Evolutionary conservation across 2,329 filamentous ascomycete species (phyloP), one percentile per base, ranked within the genome.

Genomic region (Penicillium sp.): DNA sequence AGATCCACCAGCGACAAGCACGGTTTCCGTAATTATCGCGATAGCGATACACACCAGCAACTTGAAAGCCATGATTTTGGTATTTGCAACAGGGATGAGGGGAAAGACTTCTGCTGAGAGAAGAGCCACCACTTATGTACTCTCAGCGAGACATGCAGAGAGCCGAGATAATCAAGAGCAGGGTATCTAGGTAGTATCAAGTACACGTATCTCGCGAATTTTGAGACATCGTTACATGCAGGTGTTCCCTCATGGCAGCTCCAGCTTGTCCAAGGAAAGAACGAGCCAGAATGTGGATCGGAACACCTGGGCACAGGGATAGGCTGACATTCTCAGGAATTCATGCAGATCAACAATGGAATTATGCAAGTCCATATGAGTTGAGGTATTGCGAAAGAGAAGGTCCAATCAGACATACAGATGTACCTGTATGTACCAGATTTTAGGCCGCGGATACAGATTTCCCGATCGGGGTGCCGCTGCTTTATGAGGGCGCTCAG

Each of bases 1-100:
- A 8, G 77, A 78, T 2, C 72, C 74, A 5, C 72, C 77, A 4
- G 56, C 61, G 28, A 64, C 62, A 12, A 61, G 62, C 16, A 46
- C 55, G 33, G 56, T 61, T 43, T 51, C 56, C 22, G 67, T 43
- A 11, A 67, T 51, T 38, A 66, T 26, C 8, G 56, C 46, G 9
- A 69, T 38, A 31, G 47, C 54, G 33, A 56, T 46, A 19, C 56
- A 55, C 5, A 60, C 35, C 1, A 65, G 50, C 40, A 52, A 30
- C 12, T 25, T 44, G 19, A 40, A 19, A 25, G 52, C 46, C 58
- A 66, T 62, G 36, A 40, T 50, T 50, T 17, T 43, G 16, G 30
- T 48, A 25, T n/a, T 50, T 38, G 26, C 25, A 31, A 11, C 36
- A 46, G 37, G 22, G 19, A 35, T 38, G 28, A 25, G 3, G 43